A percentile compares a stretch with the other conserved stretches of the same genome.
Evolutionary conservation across 352 stramenopile genomes (phyloP).

Genomic region (Globisporangium alternatum): DNA sequence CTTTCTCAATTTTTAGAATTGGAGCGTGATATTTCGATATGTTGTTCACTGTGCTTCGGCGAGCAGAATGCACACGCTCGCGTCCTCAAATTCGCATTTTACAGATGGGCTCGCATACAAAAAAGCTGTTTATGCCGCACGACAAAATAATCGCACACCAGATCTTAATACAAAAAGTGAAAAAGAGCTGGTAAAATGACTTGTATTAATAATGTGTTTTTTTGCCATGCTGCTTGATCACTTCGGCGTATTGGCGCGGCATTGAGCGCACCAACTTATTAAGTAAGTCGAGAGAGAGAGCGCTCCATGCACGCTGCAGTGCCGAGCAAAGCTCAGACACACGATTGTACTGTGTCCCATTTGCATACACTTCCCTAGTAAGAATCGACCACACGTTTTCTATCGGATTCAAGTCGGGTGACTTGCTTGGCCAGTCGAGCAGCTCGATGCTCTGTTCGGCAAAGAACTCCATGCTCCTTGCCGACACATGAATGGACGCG

Average conservation of each 20-base stretch:
- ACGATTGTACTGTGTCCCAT: slow-evolving; percentile 11
- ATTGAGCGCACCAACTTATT: too few relatives aligned
- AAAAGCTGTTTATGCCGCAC: not conserved
- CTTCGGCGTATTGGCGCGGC: too few relatives aligned
- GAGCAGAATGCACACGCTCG: not conserved
- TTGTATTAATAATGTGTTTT: too few relatives aligned
- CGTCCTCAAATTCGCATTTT: slow-evolving; percentile 1
- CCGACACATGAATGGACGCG: slow-evolving; percentile 16
- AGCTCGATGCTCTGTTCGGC: slow-evolving; percentile 8
- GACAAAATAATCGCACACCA: slow-evolving; percentile 5
- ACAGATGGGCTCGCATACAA: slow-evolving; percentile 6
- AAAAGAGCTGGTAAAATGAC: too few relatives aligned
- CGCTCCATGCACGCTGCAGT: not conserved
- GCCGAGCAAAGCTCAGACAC: slow-evolving; percentile 3
- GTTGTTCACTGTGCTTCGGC: not conserved
- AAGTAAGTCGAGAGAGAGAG: too few relatives aligned
- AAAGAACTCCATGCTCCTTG: slow-evolving; percentile 13
- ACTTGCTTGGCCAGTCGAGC: slow-evolving; percentile 16
- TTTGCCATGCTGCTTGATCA: too few relatives aligned
- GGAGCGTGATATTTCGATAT: slow-evolving; percentile 4
- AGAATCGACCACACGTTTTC: slow-evolving; percentile 17
- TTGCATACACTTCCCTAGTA: slow-evolving; percentile 12
- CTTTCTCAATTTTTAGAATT: slow-evolving; percentile 8
- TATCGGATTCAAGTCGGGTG: slow-evolving; percentile 22
- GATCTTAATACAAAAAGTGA: slow-evolving; percentile 1